These are phyloP conservation scores for Parachaetomium inaequale DNA, from an alignment of 495 filamentous ascomycete species.

Conservation along the genomic window DNA sequence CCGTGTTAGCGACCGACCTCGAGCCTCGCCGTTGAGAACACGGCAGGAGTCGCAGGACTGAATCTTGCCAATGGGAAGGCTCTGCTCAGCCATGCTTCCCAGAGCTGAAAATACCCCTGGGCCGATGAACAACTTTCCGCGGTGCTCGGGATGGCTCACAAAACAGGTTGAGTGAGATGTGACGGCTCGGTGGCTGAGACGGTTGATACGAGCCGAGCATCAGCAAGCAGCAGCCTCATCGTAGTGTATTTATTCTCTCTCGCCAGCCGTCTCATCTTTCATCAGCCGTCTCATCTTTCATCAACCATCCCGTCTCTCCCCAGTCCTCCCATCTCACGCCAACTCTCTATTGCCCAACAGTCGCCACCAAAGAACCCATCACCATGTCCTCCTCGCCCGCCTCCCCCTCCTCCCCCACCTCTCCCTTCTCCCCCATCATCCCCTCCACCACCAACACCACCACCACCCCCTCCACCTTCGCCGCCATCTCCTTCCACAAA, in stretches of 20 bases:
- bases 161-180: neutral
- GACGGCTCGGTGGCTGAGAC: neutral
- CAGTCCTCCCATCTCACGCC: neutral
- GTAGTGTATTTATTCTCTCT: neutral
- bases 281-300: neutral
- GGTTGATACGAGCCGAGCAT: neutral
- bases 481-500: conserved; percentile 25
- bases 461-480: neutral
- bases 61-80: no score
- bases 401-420: neutral
- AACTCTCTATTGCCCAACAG: no score
- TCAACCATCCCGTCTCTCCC: neutral
- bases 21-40: no score
- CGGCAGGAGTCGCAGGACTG: no score
- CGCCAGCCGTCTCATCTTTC: no score
- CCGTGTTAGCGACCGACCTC: neutral
- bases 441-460: neutral
- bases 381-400: neutral
- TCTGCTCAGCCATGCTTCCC: neutral
- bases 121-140: neutral
- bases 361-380: no score
- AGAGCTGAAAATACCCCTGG: neutral
- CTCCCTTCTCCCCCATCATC: neutral
- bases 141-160: neutral
- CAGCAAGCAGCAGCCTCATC: neutral